Percentiles rank a stretch among this genome's conserved stretches.
phyloP scores from a whole-genome alignment of 1,284 basidiomycete species.

The Moesziomyces antarcticus region DNA sequence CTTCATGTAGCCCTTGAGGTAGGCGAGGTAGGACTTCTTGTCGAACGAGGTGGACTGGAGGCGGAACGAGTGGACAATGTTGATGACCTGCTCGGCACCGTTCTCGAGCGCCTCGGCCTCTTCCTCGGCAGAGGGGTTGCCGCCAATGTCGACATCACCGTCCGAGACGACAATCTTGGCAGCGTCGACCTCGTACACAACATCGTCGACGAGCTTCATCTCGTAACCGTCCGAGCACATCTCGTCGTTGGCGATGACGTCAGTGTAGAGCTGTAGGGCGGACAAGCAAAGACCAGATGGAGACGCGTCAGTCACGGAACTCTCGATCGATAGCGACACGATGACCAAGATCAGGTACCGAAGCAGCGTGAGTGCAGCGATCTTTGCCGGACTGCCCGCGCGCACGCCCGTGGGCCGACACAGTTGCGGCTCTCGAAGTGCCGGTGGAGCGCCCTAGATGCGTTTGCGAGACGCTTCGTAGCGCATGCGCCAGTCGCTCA shows the following conservation, averaged over 20 bases:
- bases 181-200: conserved; percentile 92
- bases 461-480: too few species aligned
- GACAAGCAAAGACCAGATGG: background rate
- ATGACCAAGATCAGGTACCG: too few species aligned
- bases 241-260: conserved; percentile 83
- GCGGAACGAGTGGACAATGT: conserved; percentile 92
- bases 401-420: too few species aligned
- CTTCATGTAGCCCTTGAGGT: conserved; percentile 92
- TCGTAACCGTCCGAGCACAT: conserved; percentile 71
- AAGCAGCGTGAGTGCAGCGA: too few species aligned
- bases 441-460: too few species aligned
- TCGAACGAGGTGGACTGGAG: conserved; percentile 86
- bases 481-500: too few species aligned
- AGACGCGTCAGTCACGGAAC: conserved; percentile 1
- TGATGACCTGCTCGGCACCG: conserved; percentile 81
- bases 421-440: too few species aligned
- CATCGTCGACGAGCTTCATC: conserved; percentile 83
- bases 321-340: too few species aligned
- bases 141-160: conserved; percentile 92
- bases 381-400: too few species aligned
- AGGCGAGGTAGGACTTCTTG: conserved; percentile 86
- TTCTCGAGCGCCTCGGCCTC: conserved; percentile 84
- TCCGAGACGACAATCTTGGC: conserved; percentile 78
- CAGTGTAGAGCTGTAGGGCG: conserved; percentile 74
- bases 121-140: conserved; percentile 79